Base-by-base conservation (phyloP, 1,284 basidiomycete genomes). In the Rhodotorula glutinis region DNA sequence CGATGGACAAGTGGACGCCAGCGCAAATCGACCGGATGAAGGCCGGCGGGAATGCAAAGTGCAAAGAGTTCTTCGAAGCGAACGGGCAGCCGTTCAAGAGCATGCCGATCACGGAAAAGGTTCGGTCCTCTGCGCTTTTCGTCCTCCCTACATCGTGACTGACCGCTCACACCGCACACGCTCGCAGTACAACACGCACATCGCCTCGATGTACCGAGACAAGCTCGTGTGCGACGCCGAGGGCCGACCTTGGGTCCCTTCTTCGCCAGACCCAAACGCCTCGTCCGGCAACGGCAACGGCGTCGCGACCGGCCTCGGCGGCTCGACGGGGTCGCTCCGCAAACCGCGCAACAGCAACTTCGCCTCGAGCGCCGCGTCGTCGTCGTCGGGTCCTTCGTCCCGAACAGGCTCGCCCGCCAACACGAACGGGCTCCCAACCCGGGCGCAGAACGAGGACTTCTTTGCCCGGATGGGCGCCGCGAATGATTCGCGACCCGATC, bases 21-120 rank as follows among this genome's bases (percentile, higher is more conserved):
- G 90, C 92, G 62, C 92, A 97, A 79, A 82, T 95, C 73, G 87
- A 82, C 76, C 87, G 92, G 73, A 95, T 97, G 91, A 87, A 89
- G 88, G 83, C 89, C 53, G 92, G 92, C 67, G 92, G 92, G 62
- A 95, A 95, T 76, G 51, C 27, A 1, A 67, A 71, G 47, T 63
- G 65, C 29, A 57, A 64, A 17, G 62, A 71, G 57, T 74, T 73
- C 56, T 75, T 73, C 55, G 67, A 75, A 52, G 59, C 43, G 5
- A 55, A 56, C 78, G 83, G 94, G 79, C 83, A 85, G 70, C 91
- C 89, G 80, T 85, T 81, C 54, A 85, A 87, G 59, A 84, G 82
- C 60, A 85, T 88, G 79, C 85, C 82, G 65, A 80, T 88, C 61
- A 84, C 87, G 71, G 89, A 92, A 62, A 91, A 87, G 63, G 69